Percentiles rank a stretch among this genome's conserved stretches.
Conservation (phyloP, 108 stramenopile species). For the Skeletonema marinoi region DNA sequence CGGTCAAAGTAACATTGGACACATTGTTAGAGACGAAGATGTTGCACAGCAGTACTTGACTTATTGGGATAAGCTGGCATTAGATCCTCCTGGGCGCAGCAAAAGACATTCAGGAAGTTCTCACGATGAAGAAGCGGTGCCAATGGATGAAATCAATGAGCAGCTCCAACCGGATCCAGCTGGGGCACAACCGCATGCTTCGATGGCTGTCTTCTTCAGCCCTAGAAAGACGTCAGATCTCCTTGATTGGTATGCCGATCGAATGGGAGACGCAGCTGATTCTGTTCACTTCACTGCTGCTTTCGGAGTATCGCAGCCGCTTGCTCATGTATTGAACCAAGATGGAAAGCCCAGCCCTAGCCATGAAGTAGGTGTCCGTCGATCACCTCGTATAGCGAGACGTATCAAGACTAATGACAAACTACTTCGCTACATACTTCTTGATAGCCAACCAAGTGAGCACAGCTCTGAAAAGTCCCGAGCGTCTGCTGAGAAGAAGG, state of each 20-base stretch:
- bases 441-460: conserved; percentile 44
- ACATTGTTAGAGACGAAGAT: conserved; percentile 34
- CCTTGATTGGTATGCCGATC: conserved; percentile 43
- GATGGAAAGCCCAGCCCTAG: not conserved
- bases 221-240: conserved; percentile 36
- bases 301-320: conserved; percentile 33
- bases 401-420: not conserved
- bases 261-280: conserved; percentile 17
- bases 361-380: conserved; percentile 21
- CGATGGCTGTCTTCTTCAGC: conserved; percentile 34
- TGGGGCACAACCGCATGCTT: conserved; percentile 6
- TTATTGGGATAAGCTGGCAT: conserved; percentile 33
- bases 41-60: conserved; percentile 20
- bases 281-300: conserved; percentile 38
- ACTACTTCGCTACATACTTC: conserved; percentile 34
- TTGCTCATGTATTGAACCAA: conserved; percentile 32
- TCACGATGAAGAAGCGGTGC: conserved; percentile 7
- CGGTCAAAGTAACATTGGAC: conserved; percentile 36
- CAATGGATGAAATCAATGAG: conserved; percentile 41
- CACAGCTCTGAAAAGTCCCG: conserved; percentile 16
- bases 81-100: conserved; percentile 26
- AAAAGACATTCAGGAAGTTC: conserved; percentile 4
- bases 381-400: conserved; percentile 36
- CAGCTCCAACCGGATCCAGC: conserved; percentile 21
- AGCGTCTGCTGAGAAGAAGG: conserved; percentile 26